A percentile compares a stretch with the other conserved stretches of the same genome.
Conservation (phyloP, 768 basidiomycete genomes). For the Neoboletus brunneissimus region DNA sequence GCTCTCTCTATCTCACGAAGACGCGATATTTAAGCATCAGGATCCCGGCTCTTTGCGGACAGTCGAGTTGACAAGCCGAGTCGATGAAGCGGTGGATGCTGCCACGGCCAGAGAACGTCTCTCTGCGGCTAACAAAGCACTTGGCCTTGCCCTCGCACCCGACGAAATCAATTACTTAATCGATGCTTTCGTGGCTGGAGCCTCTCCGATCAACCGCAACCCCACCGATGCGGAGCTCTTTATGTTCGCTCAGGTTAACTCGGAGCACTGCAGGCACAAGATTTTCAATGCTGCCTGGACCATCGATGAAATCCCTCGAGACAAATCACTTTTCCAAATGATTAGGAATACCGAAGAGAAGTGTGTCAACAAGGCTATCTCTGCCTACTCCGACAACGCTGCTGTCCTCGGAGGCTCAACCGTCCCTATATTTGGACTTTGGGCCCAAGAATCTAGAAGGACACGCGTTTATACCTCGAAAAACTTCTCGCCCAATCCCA, state of each 20-base stretch:
- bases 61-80: slow-evolving; percentile 52
- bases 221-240: slow-evolving; percentile 98
- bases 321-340: slow-evolving; percentile 89
- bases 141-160: slow-evolving; percentile 86
- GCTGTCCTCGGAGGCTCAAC: slow-evolving; percentile 78
- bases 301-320: slow-evolving; percentile 64
- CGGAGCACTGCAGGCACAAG: slow-evolving; percentile 99
- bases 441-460: slow-evolving; percentile 25
- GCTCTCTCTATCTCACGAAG: slow-evolving; percentile 54
- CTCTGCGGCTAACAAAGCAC: slow-evolving; percentile 68
- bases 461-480: slow-evolving; percentile 51
- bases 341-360: slow-evolving; percentile 92
- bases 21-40: slow-evolving; percentile 56
- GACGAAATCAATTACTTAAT: slow-evolving; percentile 94
- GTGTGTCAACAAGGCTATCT: slow-evolving; percentile 75
- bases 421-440: slow-evolving; percentile 72
- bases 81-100: slow-evolving; percentile 23
- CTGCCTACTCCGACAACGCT: slow-evolving; percentile 97
- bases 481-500: slow-evolving; percentile 69
- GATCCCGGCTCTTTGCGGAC: slow-evolving; percentile 65
- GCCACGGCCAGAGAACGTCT: slow-evolving; percentile 60
- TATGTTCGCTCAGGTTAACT: slow-evolving; percentile 99
- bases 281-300: slow-evolving; percentile 99
- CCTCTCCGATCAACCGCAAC: slow-evolving; percentile 65
- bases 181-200: slow-evolving; percentile 77